A percentile compares a stretch with the other conserved stretches of the same genome.
phyloP scores from a whole-genome alignment of 495 filamentous ascomycete genomes.

The Hapsidospora chrysogenum region DNA sequence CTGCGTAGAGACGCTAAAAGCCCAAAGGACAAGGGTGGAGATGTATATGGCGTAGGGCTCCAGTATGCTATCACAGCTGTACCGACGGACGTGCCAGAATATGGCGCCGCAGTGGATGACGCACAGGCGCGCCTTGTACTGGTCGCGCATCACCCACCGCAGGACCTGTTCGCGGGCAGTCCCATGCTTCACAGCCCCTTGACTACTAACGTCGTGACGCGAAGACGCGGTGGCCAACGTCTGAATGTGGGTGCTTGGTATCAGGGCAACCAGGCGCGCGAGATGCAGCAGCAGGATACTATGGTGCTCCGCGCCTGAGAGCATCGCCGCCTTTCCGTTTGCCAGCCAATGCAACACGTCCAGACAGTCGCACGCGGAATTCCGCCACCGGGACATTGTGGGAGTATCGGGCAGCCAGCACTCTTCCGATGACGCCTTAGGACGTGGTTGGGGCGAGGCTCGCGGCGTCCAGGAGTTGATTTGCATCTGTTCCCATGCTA shows the following conservation, averaged over 20 bases:
- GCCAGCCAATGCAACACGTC: conserved; percentile 40
- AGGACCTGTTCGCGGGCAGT: conserved; percentile 13
- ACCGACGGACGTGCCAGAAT: conserved; percentile 31
- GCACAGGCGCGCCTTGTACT: conserved; percentile 37
- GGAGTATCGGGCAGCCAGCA: conserved; percentile 35
- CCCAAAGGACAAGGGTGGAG: conserved; percentile 33
- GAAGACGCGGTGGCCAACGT: conserved; percentile 12
- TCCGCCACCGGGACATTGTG: conserved; percentile 36
- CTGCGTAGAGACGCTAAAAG: conserved; percentile 19
- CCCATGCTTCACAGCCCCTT: too few relatives aligned
- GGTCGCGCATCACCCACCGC: conserved; percentile 29
- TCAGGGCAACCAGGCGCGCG: background rate
- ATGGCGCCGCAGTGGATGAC: conserved; percentile 33
- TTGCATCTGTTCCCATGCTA: background rate
- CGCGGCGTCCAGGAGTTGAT: background rate
- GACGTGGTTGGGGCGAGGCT: conserved; percentile 8
- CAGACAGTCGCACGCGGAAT: conserved; percentile 36
- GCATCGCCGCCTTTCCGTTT: conserved; percentile 11
- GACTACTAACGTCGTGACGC: too few relatives aligned
- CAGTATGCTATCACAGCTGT: conserved; percentile 28
- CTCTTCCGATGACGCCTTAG: conserved; percentile 20
- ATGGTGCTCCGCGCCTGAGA: conserved; percentile 20
- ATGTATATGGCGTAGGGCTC: conserved; percentile 30
- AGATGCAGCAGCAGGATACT: background rate
- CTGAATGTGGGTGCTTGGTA: background rate